Conservation (phyloP, 75 land plant species). For the Ceratopteris richardii region DNA sequence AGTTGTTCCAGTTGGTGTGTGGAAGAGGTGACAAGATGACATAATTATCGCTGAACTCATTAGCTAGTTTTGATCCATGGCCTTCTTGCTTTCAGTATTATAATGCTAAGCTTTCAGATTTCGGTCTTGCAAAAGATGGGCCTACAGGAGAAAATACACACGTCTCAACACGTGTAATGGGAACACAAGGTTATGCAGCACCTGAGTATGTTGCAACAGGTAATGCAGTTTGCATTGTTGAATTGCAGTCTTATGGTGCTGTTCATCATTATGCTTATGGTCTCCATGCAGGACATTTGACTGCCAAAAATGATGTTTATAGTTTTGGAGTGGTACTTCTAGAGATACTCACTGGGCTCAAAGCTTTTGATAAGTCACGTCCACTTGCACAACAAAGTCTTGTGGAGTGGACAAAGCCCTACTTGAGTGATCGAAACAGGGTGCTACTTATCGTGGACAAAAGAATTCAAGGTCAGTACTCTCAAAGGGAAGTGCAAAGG, state of each 20-base stretch:
- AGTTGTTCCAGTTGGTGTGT: too few species aligned
- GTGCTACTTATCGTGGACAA: conserved; percentile 38
- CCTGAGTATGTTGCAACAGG: conserved; percentile 42
- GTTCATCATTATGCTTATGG: background rate
- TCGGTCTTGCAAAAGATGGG: too few species aligned
- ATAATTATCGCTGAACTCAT: too few species aligned
- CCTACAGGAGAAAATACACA: too few species aligned
- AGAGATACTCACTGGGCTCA: conserved; percentile 46
- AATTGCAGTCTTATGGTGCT: background rate
- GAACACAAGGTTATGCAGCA: too few species aligned
- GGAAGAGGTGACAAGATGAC: too few species aligned
- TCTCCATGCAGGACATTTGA: conserved; percentile 41
- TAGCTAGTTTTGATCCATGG: too few species aligned
- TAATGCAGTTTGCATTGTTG: conserved; percentile 2
- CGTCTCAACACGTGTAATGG: conserved; percentile 21
- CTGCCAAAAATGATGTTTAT: conserved; percentile 61
- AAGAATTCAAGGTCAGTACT: conserved; percentile 31
- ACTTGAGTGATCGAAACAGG: conserved; percentile 28
- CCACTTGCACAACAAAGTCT: conserved; percentile 40
- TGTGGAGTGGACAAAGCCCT: conserved; percentile 50
- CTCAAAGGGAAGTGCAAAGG: conserved; percentile 30
- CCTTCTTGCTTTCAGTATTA: too few species aligned
- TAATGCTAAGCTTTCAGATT: conserved; percentile 36
- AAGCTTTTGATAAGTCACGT: conserved; percentile 37
- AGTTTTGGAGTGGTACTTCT: conserved; percentile 65